These are phyloP conservation scores for Termitomyces sp. DNA, from an alignment of 768 basidiomycete species.

Conservation along the genomic window DNA sequence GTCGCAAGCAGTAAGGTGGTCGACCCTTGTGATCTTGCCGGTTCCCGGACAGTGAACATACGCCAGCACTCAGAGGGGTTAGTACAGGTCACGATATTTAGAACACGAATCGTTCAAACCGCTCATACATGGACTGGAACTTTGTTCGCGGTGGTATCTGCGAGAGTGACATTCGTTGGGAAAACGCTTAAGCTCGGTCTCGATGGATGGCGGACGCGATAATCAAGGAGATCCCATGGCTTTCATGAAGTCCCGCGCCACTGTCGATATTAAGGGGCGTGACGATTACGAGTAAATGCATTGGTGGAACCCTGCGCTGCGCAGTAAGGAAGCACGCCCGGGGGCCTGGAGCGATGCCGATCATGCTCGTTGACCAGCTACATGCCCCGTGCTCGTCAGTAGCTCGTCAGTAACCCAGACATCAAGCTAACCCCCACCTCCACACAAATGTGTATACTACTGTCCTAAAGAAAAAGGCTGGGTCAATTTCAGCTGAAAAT, in stretches of 20 bases:
- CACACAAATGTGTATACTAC: slow-evolving; percentile 81
- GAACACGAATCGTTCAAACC: too few species aligned
- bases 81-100: too few species aligned
- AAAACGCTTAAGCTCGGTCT: not conserved
- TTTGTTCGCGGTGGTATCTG: too few species aligned
- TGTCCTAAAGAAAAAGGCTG: slow-evolving; percentile 80
- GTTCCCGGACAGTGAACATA: too few species aligned
- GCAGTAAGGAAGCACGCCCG: slow-evolving; percentile 45
- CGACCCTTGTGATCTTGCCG: too few species aligned
- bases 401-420: too few species aligned
- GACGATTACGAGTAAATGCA: slow-evolving; percentile 53
- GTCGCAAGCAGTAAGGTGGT: too few species aligned
- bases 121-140: too few species aligned
- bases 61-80: too few species aligned
- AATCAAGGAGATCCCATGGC: slow-evolving; percentile 9
- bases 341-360: slow-evolving; percentile 68
- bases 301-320: slow-evolving; percentile 63
- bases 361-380: slow-evolving; percentile 58
- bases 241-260: slow-evolving; percentile 16
- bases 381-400: slow-evolving; percentile 54
- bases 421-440: too few species aligned
- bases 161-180: not conserved
- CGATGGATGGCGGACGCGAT: slow-evolving; percentile 13
- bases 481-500: slow-evolving; percentile 70
- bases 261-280: slow-evolving; percentile 54